These are phyloP conservation scores for Mycena albidolilacea DNA, from an alignment of 768 basidiomycete genomes.

Conservation along the genomic window DNA sequence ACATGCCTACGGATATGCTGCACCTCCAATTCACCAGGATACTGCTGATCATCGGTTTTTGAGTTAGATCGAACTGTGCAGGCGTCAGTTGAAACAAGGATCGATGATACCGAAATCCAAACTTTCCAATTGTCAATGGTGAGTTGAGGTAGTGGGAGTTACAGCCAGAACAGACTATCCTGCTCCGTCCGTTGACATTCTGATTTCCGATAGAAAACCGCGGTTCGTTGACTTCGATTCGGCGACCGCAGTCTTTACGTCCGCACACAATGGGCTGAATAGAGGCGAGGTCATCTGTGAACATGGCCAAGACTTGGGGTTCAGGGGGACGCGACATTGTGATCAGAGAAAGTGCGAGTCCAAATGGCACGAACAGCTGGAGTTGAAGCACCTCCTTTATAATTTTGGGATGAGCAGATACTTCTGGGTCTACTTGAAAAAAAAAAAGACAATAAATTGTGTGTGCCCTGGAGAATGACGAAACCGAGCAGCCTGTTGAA, in stretches of 20 bases:
- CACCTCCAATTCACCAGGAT: background rate
- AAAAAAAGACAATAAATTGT: too few species aligned
- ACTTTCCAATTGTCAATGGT: background rate
- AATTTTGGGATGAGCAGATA: too few species aligned
- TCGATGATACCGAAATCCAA: background rate
- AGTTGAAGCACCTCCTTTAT: background rate
- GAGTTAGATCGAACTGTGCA: background rate
- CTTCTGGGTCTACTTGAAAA: too few species aligned
- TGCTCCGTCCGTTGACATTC: background rate
- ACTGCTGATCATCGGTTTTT: background rate
- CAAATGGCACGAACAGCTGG: background rate
- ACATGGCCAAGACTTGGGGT: background rate
- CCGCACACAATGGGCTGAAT: background rate
- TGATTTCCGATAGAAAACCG: slow-evolving; percentile 1
- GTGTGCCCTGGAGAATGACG: too few species aligned
- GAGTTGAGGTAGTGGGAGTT: background rate
- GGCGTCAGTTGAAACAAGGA: background rate
- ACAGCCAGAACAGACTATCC: slow-evolving; percentile 8
- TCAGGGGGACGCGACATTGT: background rate
- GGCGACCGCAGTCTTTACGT: background rate
- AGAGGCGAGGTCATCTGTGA: background rate
- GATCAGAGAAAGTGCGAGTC: background rate
- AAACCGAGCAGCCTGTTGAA: too few species aligned
- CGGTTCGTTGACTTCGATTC: background rate
- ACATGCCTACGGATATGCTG: background rate